Percentiles rank a stretch among this genome's conserved stretches.
Conservation (phyloP, 2,329 filamentous ascomycete species). For the Cladosporium sp. region DNA sequence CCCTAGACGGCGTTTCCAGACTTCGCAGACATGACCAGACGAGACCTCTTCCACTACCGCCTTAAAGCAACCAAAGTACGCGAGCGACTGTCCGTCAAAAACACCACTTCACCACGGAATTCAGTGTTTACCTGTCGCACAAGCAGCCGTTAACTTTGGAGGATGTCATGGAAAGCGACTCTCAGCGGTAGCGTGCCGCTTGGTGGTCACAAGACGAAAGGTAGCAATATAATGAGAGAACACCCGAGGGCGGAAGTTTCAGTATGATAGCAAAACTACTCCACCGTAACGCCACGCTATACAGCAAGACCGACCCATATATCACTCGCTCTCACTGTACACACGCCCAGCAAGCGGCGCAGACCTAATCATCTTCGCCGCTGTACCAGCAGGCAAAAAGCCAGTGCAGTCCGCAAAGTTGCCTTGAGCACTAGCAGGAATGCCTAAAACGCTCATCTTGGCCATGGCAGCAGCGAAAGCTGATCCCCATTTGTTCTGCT, state of each 20-base stretch:
- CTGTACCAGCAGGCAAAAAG: constrained; percentile 9
- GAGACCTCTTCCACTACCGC: neutral
- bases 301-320: neutral
- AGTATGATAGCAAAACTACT: neutral
- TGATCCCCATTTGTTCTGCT: constrained; percentile 20
- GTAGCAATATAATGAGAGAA: neutral
- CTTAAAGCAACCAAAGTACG: neutral
- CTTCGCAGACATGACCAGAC: neutral
- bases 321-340: constrained; percentile 8
- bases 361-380: constrained; percentile 12
- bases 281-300: neutral
- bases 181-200: neutral
- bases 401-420: constrained; percentile 27
- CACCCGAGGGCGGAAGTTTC: neutral
- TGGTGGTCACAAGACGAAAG: neutral
- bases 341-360: constrained; percentile 4
- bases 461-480: constrained; percentile 25
- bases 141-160: neutral
- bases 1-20: neutral
- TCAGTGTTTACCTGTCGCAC: neutral
- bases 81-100: neutral
- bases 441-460: constrained; percentile 28
- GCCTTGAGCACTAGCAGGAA: constrained; percentile 20
- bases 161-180: neutral
- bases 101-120: neutral